Evolutionary conservation across 2,329 filamentous ascomycete genomes (phyloP).

Genomic region (Huntiella moniliformis): DNA sequence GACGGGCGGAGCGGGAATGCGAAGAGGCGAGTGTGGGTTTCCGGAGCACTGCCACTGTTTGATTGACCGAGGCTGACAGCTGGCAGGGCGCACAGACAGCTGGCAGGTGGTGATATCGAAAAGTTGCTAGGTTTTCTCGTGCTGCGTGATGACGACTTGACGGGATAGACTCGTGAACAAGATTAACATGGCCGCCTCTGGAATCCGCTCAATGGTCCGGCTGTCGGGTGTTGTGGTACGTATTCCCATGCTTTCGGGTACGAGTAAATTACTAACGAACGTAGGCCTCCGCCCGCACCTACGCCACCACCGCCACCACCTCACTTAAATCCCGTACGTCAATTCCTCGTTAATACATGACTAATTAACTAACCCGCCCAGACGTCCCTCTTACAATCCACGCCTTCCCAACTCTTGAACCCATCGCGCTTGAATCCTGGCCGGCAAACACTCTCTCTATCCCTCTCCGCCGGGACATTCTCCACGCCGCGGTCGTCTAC

Average conservation of each 20-base stretch:
- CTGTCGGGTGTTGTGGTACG: not conserved
- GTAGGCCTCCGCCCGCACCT: slow-evolving; percentile 23
- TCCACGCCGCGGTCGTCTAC: slow-evolving; percentile 81
- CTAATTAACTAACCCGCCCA: slow-evolving; percentile 22
- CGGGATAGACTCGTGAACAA: not conserved
- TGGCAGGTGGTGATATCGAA: not conserved
- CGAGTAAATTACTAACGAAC: not conserved
- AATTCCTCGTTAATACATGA: not conserved
- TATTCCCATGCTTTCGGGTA: not conserved
- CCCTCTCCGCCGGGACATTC: slow-evolving; percentile 73
- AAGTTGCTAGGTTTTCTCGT: not conserved
- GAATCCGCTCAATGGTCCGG: not conserved
- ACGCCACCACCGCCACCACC: slow-evolving; percentile 31
- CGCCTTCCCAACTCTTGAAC: slow-evolving; percentile 77
- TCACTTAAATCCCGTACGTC: slow-evolving; percentile 27
- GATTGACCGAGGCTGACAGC: not conserved
- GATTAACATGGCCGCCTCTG: not conserved
- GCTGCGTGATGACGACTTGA: not conserved
- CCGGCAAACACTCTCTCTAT: slow-evolving; percentile 67
- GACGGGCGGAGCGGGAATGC: too few species aligned
- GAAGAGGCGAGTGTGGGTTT: too few species aligned
- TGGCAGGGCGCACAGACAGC: not conserved
- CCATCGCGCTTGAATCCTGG: slow-evolving; percentile 58
- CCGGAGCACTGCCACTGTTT: too few species aligned
- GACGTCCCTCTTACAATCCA: slow-evolving; percentile 73